Evolutionary conservation across 345 rosid genomes (phyloP).

Genomic region (Tarenaya hassleriana): DNA sequence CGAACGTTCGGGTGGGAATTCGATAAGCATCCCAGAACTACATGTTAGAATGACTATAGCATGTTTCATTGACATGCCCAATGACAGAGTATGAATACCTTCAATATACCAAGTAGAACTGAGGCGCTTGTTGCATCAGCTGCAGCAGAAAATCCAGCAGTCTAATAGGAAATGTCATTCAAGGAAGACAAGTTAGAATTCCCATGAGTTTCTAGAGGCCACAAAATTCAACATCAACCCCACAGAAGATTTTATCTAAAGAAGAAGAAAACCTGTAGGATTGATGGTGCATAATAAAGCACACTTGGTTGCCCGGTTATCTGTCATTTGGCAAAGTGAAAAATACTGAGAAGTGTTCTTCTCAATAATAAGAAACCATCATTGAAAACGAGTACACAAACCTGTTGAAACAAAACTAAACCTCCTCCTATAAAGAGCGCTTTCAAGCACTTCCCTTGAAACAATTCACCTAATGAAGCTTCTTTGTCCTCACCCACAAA

Average conservation of each 20-base stretch:
- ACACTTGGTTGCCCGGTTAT: constrained; percentile 99
- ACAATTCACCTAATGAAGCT: constrained; percentile 52
- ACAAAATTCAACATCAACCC: constrained; percentile 2
- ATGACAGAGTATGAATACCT: constrained; percentile 38
- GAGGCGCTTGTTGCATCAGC: constrained; percentile 96
- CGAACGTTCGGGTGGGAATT: too few species aligned
- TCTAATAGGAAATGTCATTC: constrained; percentile 37
- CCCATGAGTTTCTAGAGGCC: constrained; percentile 9
- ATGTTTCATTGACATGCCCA: background rate
- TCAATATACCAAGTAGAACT: constrained; percentile 73
- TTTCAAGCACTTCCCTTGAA: constrained; percentile 76
- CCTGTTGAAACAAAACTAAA: constrained; percentile 95
- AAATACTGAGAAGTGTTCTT: constrained; percentile 12
- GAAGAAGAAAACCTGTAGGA: constrained; percentile 56
- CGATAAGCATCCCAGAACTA: too few species aligned
- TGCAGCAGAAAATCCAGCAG: constrained; percentile 94
- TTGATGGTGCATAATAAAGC: constrained; percentile 84
- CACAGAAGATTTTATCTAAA: constrained; percentile 6
- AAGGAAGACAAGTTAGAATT: constrained; percentile 10
- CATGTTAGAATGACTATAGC: too few species aligned
- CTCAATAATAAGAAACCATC: background rate
- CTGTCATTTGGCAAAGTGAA: constrained; percentile 35
- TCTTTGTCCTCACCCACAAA: constrained; percentile 64
- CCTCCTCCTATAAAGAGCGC: constrained; percentile 85
- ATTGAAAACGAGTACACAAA: constrained; percentile 18